These are phyloP conservation scores for Coemansia sp. DNA, from an alignment of 192 early-diverging fungal species.

Conservation along the genomic window DNA sequence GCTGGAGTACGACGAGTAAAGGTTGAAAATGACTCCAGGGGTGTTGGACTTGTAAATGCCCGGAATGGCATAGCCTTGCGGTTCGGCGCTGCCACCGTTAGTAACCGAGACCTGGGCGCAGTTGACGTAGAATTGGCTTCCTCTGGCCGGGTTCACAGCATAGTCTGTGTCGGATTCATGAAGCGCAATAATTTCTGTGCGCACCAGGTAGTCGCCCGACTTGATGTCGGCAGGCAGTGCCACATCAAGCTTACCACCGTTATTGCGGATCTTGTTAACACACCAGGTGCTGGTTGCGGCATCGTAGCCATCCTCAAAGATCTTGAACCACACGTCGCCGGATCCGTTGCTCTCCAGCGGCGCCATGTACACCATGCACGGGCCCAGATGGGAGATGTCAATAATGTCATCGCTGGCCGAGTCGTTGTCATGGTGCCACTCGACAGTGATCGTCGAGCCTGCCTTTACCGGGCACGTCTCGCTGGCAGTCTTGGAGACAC, in stretches of 20 bases:
- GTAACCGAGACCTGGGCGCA: constrained; percentile 26
- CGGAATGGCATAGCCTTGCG: constrained; percentile 19
- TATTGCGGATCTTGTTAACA: constrained; percentile 22
- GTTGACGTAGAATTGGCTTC: constrained; percentile 33
- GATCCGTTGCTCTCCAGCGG: constrained; percentile 32
- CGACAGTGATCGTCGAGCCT: constrained; percentile 26
- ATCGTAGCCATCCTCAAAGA: constrained; percentile 37
- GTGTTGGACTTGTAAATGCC: constrained; percentile 22
- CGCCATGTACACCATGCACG: constrained; percentile 39
- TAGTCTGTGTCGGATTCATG: constrained; percentile 23
- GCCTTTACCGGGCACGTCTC: constrained; percentile 25
- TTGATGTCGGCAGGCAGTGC: constrained; percentile 28
- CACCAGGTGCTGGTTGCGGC: constrained; percentile 21
- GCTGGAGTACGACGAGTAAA: constrained; percentile 10
- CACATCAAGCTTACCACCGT: constrained; percentile 25
- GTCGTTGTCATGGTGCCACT: constrained; percentile 33
- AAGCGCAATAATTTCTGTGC: constrained; percentile 36
- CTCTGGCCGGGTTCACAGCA: constrained; percentile 11
- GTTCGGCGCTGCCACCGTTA: constrained; percentile 17
- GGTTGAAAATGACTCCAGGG: constrained; percentile 28
- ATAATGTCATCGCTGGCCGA: constrained; percentile 28
- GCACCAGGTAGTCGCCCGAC: constrained; percentile 35
- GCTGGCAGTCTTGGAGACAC: constrained; percentile 13
- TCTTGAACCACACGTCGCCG: constrained; percentile 35
- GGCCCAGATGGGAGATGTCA: constrained; percentile 19